These are phyloP conservation scores for Blastobotrys ciferrii DNA, from an alignment of 1,139 yeast species.

Conservation along the genomic window DNA sequence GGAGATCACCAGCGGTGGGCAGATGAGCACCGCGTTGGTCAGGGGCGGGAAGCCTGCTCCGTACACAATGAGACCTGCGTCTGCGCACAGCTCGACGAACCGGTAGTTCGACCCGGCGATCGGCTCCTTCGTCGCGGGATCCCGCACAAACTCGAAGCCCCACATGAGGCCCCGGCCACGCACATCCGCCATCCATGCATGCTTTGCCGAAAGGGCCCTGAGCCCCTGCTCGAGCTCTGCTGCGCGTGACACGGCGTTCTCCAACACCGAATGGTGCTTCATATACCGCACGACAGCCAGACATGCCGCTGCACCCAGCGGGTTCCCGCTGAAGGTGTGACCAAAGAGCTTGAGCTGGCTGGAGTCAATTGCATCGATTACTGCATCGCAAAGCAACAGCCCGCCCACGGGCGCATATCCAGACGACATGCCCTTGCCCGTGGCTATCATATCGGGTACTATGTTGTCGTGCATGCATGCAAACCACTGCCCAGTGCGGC, in stretches of 20 bases:
- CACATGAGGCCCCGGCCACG: neutral
- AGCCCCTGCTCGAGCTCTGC: neutral
- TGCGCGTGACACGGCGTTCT: neutral
- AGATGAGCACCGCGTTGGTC: neutral
- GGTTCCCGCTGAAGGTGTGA: neutral
- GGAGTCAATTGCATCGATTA: neutral
- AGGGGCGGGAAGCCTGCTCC: neutral
- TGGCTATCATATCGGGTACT: neutral
- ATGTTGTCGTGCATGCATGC: neutral
- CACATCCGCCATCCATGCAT: neutral
- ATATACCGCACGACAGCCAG: neutral
- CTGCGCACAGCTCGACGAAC: neutral
- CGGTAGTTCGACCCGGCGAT: neutral
- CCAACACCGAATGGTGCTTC: neutral
- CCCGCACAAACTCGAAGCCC: neutral
- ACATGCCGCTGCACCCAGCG: neutral
- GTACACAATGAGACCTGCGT: neutral
- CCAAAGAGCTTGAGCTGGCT: neutral
- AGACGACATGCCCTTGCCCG: neutral
- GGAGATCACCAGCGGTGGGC: neutral
- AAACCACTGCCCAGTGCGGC: neutral
- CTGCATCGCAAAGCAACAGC: neutral
- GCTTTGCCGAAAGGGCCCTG: neutral
- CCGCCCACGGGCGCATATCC: neutral
- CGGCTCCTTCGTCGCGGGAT: neutral